phyloP scores from a whole-genome alignment of 2,329 filamentous ascomycete species.

The Sclerotinia sclerotiorum region DNA sequence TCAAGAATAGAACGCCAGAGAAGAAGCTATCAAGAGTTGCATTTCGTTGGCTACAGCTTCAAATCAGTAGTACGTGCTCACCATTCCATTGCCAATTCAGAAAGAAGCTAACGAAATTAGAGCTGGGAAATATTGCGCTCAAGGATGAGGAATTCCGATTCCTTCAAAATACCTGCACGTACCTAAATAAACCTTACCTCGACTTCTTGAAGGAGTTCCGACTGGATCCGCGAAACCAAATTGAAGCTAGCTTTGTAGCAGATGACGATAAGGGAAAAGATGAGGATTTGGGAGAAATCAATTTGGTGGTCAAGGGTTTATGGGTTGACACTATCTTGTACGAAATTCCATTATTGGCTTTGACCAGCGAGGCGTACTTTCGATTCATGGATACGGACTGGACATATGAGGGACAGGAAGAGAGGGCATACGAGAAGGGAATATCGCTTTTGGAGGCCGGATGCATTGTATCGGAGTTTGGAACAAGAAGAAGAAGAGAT shows the following conservation, averaged over 20 bases:
- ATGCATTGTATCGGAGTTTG: conserved; percentile 92
- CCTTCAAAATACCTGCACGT: conserved; percentile 75
- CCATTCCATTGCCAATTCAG: not conserved
- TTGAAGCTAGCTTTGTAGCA: conserved; percentile 58
- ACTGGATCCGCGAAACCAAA: conserved; percentile 77
- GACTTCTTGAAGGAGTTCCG: conserved; percentile 78
- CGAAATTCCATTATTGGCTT: conserved; percentile 88
- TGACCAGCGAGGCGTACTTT: conserved; percentile 96
- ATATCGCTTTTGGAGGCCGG: conserved; percentile 73
- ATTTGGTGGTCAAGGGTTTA: conserved; percentile 73
- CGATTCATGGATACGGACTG: conserved; percentile 93
- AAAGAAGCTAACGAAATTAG: conserved; percentile 47
- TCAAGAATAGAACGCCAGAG: conserved; percentile 91
- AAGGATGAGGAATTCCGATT: conserved; percentile 78
- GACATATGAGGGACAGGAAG: conserved; percentile 82
- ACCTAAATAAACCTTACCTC: conserved; percentile 76
- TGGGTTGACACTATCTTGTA: conserved; percentile 98
- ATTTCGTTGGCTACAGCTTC: conserved; percentile 79
- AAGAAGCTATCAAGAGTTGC: conserved; percentile 85
- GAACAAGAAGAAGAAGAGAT: conserved; percentile 82
- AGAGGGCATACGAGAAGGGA: conserved; percentile 81
- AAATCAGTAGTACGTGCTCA: conserved; percentile 68
- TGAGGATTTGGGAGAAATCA: conserved; percentile 69
- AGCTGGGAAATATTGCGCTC: conserved; percentile 78
- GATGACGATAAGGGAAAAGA: conserved; percentile 60